phyloP scores from a whole-genome alignment of 257 asterid species.

The Nicotiana noctiflora region DNA sequence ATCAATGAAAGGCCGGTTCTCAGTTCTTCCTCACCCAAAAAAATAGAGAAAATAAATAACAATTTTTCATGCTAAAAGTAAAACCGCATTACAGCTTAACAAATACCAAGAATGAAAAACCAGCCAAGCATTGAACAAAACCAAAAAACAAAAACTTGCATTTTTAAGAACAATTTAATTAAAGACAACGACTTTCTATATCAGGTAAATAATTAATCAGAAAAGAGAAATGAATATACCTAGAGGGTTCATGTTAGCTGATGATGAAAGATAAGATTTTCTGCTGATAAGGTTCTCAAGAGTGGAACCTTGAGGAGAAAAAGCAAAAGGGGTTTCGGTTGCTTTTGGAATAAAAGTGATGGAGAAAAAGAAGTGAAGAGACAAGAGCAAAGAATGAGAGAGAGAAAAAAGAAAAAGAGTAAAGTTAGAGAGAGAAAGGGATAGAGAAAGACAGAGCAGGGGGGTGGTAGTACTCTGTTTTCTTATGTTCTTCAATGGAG shows the following conservation, averaged over 20 bases:
- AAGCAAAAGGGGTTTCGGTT: not conserved
- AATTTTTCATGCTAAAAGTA: too few relatives aligned
- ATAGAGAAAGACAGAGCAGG: not conserved
- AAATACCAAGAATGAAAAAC: not conserved
- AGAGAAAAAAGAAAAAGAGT: not conserved
- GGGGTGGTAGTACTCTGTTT: not conserved
- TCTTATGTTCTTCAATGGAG: not conserved
- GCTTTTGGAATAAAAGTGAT: not conserved
- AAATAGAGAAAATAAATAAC: not conserved
- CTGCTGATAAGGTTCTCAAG: not conserved
- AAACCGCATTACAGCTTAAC: not conserved
- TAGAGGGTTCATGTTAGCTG: not conserved
- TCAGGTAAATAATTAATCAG: not conserved
- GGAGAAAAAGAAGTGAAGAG: not conserved
- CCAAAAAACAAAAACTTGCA: not conserved
- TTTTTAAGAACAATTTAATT: not conserved
- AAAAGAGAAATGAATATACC: constrained; percentile 9
- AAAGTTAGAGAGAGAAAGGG: constrained; percentile 2
- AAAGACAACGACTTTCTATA: not conserved
- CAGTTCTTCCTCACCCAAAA: not conserved
- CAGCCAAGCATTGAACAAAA: not conserved
- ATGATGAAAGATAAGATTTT: not conserved
- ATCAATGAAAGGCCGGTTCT: not conserved
- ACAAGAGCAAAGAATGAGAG: not conserved
- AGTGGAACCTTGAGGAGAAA: not conserved